phyloP scores from a whole-genome alignment of 495 filamentous ascomycete genomes.

The Daldinia concentrica region DNA sequence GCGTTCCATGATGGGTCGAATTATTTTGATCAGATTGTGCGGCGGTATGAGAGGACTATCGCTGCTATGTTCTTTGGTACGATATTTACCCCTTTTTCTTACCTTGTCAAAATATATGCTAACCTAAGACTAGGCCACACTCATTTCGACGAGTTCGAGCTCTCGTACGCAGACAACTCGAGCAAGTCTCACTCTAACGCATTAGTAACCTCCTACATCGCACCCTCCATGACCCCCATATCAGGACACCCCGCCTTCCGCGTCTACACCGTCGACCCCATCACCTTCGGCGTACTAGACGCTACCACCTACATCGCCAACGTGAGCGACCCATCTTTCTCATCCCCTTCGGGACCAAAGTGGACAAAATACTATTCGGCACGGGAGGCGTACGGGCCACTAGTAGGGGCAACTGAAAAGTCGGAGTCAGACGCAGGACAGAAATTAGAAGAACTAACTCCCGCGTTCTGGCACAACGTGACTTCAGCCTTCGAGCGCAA shows the following conservation, averaged over 20 bases:
- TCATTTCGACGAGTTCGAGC: conserved; percentile 64
- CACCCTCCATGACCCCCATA: conserved; percentile 63
- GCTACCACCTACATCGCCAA: conserved; percentile 63
- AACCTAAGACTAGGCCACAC: conserved; percentile 54
- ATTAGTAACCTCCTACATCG: conserved; percentile 59
- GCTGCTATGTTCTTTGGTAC: conserved; percentile 63
- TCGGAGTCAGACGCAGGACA: background rate
- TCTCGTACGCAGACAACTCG: conserved; percentile 61
- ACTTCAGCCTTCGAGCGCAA: conserved; percentile 49
- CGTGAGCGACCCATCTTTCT: conserved; percentile 55
- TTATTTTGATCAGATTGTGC: conserved; percentile 64
- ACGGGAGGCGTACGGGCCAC: conserved; percentile 60
- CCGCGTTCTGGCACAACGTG: conserved; percentile 68
- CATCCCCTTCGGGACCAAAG: conserved; percentile 44
- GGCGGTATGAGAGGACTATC: conserved; percentile 62
- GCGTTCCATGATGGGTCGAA: conserved; percentile 62
- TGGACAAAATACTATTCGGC: conserved; percentile 66
- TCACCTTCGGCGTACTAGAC: conserved; percentile 63
- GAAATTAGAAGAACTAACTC: conserved; percentile 54
- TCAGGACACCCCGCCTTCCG: conserved; percentile 64
- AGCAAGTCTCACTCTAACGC: conserved; percentile 49
- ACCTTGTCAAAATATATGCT: background rate
- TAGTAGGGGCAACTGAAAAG: conserved; percentile 35
- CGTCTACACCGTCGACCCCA: conserved; percentile 65
- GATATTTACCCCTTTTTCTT: background rate